A percentile compares a stretch with the other conserved stretches of the same genome.
phyloP scores from a whole-genome alignment of 176 grass and related monocot species.

The Oryza punctata region DNA sequence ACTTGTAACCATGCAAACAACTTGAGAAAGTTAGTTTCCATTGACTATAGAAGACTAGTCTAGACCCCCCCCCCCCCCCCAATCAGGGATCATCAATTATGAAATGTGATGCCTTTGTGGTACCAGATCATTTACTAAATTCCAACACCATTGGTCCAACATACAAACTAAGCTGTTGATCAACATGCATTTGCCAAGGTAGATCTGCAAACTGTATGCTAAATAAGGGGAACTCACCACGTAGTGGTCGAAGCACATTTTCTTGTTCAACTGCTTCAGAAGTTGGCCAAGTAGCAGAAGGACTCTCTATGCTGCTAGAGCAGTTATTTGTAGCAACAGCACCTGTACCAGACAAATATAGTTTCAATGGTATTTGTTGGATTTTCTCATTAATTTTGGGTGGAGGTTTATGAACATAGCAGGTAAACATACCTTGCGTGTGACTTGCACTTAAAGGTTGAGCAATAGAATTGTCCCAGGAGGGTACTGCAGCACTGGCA shows the following conservation, averaged over 20 bases:
- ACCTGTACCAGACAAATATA: slow-evolving; percentile 37
- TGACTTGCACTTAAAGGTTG: slow-evolving; percentile 51
- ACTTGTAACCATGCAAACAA: neutral
- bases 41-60: neutral
- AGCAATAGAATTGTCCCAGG: slow-evolving; percentile 45
- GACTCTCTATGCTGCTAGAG: slow-evolving; percentile 75
- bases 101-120: neutral
- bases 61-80: neutral
- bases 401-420: neutral
- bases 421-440: slow-evolving; percentile 45
- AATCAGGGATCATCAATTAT: neutral
- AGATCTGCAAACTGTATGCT: neutral
- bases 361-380: neutral
- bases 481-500: slow-evolving; percentile 27
- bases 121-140: neutral
- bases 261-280: slow-evolving; percentile 78
- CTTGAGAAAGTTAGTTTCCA: neutral
- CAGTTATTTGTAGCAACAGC: slow-evolving; percentile 61
- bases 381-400: neutral
- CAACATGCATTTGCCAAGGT: slow-evolving; percentile 20
- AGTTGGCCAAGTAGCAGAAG: slow-evolving; percentile 43
- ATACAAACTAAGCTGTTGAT: neutral
- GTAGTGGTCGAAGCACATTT: slow-evolving; percentile 51
- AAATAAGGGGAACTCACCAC: slow-evolving; percentile 47
- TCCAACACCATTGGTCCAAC: neutral